Conservation (phyloP, 1,139 yeast genomes). For the Saccharomycopsis phalli region DNA sequence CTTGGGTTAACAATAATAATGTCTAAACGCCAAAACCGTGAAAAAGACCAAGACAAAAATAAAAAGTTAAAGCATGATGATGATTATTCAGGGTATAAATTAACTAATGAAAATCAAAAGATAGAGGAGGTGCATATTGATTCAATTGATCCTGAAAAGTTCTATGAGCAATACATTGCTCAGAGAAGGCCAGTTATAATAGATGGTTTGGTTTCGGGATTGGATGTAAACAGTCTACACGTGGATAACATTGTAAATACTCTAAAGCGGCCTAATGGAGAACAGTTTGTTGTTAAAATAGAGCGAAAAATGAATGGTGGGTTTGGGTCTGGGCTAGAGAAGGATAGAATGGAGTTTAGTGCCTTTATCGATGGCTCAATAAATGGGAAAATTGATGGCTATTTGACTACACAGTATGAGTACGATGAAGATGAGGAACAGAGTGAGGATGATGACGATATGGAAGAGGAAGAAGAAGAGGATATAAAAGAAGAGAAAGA, state of each 20-base stretch:
- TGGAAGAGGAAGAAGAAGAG: slow-evolving; percentile 19
- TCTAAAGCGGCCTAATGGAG: slow-evolving; percentile 31
- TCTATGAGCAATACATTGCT: slow-evolving; percentile 22
- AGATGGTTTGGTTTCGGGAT: slow-evolving; percentile 22
- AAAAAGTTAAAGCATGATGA: background rate
- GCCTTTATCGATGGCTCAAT: slow-evolving; percentile 37
- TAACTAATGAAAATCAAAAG: background rate
- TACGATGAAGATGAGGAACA: slow-evolving; percentile 28
- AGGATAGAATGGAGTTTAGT: slow-evolving; percentile 40
- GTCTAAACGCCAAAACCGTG: too few species aligned
- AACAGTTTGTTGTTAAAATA: slow-evolving; percentile 35
- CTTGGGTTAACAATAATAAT: too few species aligned
- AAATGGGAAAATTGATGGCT: slow-evolving; percentile 37
- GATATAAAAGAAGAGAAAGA: slow-evolving; percentile 19
- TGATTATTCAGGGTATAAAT: slow-evolving; percentile 2
- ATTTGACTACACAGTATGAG: slow-evolving; percentile 63
- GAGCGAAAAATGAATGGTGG: slow-evolving; percentile 51
- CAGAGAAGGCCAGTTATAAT: slow-evolving; percentile 25
- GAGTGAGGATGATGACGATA: slow-evolving; percentile 23
- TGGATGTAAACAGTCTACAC: slow-evolving; percentile 27
- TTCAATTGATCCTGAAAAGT: background rate
- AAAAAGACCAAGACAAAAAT: too few species aligned
- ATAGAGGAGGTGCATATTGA: slow-evolving; percentile 2
- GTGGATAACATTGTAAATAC: slow-evolving; percentile 28
- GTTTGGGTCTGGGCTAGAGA: slow-evolving; percentile 52